Evolutionary conservation across 768 basidiomycete species (phyloP), one percentile per base, ranked within the genome.

Genomic region (Jaapia argillacea): DNA sequence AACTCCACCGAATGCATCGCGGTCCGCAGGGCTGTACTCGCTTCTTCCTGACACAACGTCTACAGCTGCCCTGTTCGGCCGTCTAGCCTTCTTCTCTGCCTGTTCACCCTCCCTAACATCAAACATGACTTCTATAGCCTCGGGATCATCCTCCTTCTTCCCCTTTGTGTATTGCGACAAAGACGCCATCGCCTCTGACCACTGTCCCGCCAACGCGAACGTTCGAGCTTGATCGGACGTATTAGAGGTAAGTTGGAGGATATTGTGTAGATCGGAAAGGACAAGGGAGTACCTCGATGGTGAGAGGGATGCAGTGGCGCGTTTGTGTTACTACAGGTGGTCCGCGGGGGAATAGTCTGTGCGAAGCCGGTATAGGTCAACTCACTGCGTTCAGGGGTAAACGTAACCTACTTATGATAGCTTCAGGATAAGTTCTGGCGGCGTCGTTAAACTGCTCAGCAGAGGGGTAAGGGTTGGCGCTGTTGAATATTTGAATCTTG

Each of bases 241-340:
- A 50, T 77, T 71, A 36, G 75, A 74, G 13, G 85, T 87, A 6
- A 89, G 67, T 7, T 72, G 66, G 13, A 94, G 70, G 42, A 94
- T 91, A 54, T 79, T 76, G 54, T 87, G 79, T 50, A 92, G 90
- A 58, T 94, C 92, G 7, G 89, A 81, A 1, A 94, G 65, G 1
- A 92, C 92, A 14, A 70, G 66, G 10, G 65, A 47, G 53, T 92
- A 83, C 27, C 85, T 71, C 22, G 78, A 80, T 10, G 85, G 63
- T 2, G 86, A 88, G 52, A 85, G 75, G 60, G 90, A 86, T 1
- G 90, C 88, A 0, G 92, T 97, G 0, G 89, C 92, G 21, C 92
- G 82, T 56, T 92, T 92, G 65, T 92, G 93, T 58, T 88, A 89
- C 22, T 92, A 74, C 0, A 88, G 67, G 55, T 91, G 92, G 54